Evolutionary conservation across 2,329 filamentous ascomycete genomes (phyloP).

Genomic region (Coleophoma eucalyptorum): DNA sequence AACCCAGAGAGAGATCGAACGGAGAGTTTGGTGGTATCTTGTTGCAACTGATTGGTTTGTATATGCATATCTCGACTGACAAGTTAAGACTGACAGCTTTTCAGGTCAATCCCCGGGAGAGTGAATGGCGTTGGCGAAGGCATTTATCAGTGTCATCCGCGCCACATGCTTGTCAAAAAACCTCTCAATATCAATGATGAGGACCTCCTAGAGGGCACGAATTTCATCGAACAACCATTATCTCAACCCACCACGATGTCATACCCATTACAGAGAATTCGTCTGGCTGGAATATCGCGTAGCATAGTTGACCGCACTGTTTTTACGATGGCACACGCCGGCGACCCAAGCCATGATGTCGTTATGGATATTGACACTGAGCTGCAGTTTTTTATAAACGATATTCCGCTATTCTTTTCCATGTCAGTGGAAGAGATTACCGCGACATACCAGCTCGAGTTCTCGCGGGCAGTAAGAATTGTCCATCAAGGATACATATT

Average conservation of each 20-base stretch:
- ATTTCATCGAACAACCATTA: conserved; percentile 10
- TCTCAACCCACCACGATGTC: conserved; percentile 29
- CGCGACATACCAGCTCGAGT: conserved; percentile 12
- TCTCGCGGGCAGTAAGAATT: conserved; percentile 14
- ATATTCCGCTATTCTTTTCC: conserved; percentile 29
- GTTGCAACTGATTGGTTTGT: conserved; percentile 30
- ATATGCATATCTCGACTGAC: neutral
- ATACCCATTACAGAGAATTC: conserved; percentile 31
- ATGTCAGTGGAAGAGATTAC: conserved; percentile 5
- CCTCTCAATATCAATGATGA: conserved; percentile 31
- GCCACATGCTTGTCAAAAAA: conserved; percentile 31
- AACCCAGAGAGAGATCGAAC: conserved; percentile 25
- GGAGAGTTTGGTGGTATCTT: conserved; percentile 35
- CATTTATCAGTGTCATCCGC: conserved; percentile 27
- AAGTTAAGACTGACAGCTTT: neutral
- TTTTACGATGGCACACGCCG: conserved; percentile 9
- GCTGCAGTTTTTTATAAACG: conserved; percentile 24
- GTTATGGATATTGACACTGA: conserved; percentile 28
- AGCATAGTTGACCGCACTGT: conserved; percentile 28
- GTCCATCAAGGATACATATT: conserved; percentile 30
- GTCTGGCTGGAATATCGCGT: conserved; percentile 31
- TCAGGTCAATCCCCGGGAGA: conserved; percentile 20
- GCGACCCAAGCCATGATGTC: conserved; percentile 16
- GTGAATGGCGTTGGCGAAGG: conserved; percentile 26
- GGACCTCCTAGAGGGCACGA: conserved; percentile 27